Evolutionary conservation across 352 stramenopile genomes (phyloP).

Genomic region (Phytophthora pistaciae): DNA sequence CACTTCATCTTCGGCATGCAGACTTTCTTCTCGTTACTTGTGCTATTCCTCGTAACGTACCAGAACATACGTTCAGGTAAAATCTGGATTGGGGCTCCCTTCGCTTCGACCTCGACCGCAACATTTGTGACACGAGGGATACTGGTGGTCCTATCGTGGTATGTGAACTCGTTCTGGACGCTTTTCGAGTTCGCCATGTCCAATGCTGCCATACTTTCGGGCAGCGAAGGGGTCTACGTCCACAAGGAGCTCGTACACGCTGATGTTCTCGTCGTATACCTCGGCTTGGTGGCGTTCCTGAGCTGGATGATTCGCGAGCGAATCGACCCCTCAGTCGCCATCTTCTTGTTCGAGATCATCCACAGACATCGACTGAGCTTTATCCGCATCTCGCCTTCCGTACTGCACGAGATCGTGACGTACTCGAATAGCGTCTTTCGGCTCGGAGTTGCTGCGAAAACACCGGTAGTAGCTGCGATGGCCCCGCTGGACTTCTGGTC

Average conservation of each 20-base stretch:
- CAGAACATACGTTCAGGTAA: constrained; percentile 26
- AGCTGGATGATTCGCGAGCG: constrained; percentile 26
- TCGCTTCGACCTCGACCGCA: constrained; percentile 38
- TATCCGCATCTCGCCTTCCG: constrained; percentile 6
- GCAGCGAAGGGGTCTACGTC: constrained; percentile 13
- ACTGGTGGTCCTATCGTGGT: constrained; percentile 37
- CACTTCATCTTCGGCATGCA: constrained; percentile 42
- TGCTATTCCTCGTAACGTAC: constrained; percentile 26
- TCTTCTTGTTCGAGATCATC: constrained; percentile 36
- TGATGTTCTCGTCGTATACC: constrained; percentile 39
- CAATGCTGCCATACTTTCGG: constrained; percentile 24
- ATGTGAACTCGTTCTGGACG: constrained; percentile 41
- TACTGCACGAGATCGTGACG: constrained; percentile 7
- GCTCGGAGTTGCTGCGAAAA: constrained; percentile 8
- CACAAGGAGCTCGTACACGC: constrained; percentile 39
- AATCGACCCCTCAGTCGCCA: constrained; percentile 28
- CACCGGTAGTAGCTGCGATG: constrained; percentile 11
- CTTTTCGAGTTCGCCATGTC: constrained; percentile 40
- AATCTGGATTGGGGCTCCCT: constrained; percentile 50
- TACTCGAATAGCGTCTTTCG: constrained; percentile 20
- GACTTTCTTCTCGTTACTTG: constrained; percentile 30
- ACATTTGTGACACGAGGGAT: constrained; percentile 25
- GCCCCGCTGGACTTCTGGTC: constrained; percentile 31
- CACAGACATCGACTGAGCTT: constrained; percentile 27
- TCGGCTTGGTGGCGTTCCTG: constrained; percentile 27